These are phyloP conservation scores for Metschnikowia kofuensis DNA, from an alignment of 805 yeast genomes.

Conservation along the genomic window DNA sequence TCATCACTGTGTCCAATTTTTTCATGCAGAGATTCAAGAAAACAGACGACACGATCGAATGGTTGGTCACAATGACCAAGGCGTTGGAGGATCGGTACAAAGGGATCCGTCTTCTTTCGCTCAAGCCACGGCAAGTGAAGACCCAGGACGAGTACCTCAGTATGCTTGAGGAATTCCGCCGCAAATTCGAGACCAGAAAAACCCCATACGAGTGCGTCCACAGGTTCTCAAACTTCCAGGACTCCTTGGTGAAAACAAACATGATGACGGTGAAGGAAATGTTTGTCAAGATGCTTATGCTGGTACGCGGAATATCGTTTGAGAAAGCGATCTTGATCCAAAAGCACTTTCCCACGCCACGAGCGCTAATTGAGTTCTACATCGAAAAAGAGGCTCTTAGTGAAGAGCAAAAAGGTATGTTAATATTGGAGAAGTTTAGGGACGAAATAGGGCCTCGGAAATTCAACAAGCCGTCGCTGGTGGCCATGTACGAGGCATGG, in stretches of 20 bases:
- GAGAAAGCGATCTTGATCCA: constrained; percentile 86
- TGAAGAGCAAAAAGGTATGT: constrained; percentile 26
- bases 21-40: constrained; percentile 64
- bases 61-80: constrained; percentile 49
- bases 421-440: constrained; percentile 29
- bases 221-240: constrained; percentile 48
- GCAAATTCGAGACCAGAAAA: constrained; percentile 36
- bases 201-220: constrained; percentile 37
- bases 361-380: constrained; percentile 50
- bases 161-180: constrained; percentile 41
- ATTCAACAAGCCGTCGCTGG: constrained; percentile 50
- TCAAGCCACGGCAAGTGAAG: constrained; percentile 48
- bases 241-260: constrained; percentile 65
- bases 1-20: constrained; percentile 63
- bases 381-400: constrained; percentile 19
- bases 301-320: constrained; percentile 73
- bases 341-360: constrained; percentile 66
- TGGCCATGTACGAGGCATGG: constrained; percentile 56
- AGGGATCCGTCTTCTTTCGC: constrained; percentile 42
- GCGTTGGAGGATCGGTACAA: constrained; percentile 40
- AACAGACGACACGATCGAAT: constrained; percentile 71
- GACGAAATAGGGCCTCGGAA: constrained; percentile 50
- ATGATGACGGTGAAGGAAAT: constrained; percentile 72
- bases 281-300: constrained; percentile 72
- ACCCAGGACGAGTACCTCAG: constrained; percentile 50